phyloP scores from a whole-genome alignment of 805 yeast genomes.

The Phaffomyces antillensis region DNA sequence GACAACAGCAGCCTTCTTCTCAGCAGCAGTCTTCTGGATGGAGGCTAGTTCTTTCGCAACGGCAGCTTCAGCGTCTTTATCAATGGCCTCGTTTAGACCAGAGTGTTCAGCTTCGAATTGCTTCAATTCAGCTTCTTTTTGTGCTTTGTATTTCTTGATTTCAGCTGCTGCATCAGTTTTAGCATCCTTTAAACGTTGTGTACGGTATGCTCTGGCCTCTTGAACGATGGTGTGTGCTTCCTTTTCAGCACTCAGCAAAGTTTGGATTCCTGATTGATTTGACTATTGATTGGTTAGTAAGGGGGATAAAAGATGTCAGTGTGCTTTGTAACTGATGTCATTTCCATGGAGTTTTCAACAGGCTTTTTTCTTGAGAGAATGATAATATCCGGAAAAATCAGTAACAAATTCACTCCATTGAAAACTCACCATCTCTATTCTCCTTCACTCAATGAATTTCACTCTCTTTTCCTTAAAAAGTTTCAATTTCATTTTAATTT shows the following conservation, averaged over 20 bases:
- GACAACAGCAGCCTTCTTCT: conserved; percentile 61
- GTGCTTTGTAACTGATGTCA: too few relatives aligned
- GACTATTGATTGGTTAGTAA: conserved; percentile 7
- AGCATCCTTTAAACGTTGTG: conserved; percentile 86
- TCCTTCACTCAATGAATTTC: too few relatives aligned
- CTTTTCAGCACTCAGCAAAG: conserved; percentile 66
- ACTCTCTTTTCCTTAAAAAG: too few relatives aligned
- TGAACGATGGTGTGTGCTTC: conserved; percentile 95
- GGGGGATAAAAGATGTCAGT: background rate
- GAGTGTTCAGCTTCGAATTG: conserved; percentile 65
- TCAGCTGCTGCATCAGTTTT: conserved; percentile 89
- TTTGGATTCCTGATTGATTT: conserved; percentile 21
- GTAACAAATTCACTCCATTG: too few relatives aligned
- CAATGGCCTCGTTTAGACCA: conserved; percentile 70
- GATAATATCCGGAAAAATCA: too few relatives aligned
- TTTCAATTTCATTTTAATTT: too few relatives aligned
- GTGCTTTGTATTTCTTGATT: conserved; percentile 75
- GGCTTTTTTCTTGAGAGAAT: too few relatives aligned
- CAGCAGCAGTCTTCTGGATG: conserved; percentile 57
- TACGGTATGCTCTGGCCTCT: conserved; percentile 86
- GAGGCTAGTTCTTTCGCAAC: conserved; percentile 64
- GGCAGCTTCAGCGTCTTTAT: conserved; percentile 67
- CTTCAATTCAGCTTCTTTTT: conserved; percentile 78
- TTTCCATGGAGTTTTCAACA: too few relatives aligned
- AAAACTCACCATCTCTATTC: too few relatives aligned